Base-by-base conservation (phyloP, 2,329 filamentous ascomycete species). In the Fusarium transvaalense region DNA sequence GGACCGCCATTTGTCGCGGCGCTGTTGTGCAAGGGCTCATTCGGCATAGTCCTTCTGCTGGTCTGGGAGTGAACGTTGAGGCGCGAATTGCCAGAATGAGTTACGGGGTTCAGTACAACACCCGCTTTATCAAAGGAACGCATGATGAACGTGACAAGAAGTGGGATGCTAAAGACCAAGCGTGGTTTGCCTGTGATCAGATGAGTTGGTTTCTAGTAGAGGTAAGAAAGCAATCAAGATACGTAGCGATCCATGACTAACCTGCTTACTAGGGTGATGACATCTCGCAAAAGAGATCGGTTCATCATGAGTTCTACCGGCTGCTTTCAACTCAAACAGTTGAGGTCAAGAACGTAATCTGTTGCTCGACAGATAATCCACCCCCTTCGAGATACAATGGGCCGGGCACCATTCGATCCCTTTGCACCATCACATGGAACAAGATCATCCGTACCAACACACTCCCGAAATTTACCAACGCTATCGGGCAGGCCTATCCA, bases 1-100 rank as follows among this genome's bases (percentile, higher is more conserved):
- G 78, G 79, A 78, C 74, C 1, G 78, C 78, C 0, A 74, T 80
- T 2, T 78, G 76, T 17, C 74, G 76, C 0, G 79, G 79, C 2
- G 78, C 78, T 1, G 77, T 77, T 3, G 39, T 77, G 0, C 68
- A 73, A 0, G 77, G 75, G 0, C 60, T 79, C 1, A 32, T 61
- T 1, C 32, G 29, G 3, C 15, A 39, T 2, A 21, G 32, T 1
- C 46, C 65, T 1, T 58, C 42, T 0, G 10, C 54, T 0, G 32
- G 46, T 0, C 15, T 76, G 0, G 53, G 46, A 1, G 9, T 75
- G 0, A 56, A 21, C 0, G 66, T 78, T 0, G 42, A 61, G 5
- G 59, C 71, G 1, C 72, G 77, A 5, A 27, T 79, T 12, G 72
- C 76, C 4, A 62, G 78, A 0, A 57, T 71, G 21, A 78, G 74